These are phyloP conservation scores for Eremothecium gossypii DNA, from an alignment of 1,139 yeast genomes.

Conservation along the genomic window DNA sequence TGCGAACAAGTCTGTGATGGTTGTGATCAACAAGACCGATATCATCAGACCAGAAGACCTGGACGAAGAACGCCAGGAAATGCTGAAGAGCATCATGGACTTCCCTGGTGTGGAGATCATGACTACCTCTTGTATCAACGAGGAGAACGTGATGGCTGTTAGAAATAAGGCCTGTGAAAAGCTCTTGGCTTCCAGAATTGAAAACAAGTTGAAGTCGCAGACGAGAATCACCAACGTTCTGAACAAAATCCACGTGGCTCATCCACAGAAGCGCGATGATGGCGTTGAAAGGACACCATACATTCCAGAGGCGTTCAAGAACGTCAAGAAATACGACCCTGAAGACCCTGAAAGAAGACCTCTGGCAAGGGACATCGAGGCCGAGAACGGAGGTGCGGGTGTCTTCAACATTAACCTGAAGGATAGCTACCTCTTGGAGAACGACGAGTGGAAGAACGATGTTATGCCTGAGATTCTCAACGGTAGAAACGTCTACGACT, in stretches of 20 bases:
- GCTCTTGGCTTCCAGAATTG: constrained; percentile 88
- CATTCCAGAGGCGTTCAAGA: constrained; percentile 68
- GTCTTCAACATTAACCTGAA: constrained; percentile 88
- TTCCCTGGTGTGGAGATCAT: constrained; percentile 83
- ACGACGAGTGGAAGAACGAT: constrained; percentile 96
- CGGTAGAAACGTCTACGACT: constrained; percentile 95
- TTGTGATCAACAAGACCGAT: constrained; percentile 92
- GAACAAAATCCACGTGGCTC: constrained; percentile 91
- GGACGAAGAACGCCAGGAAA: constrained; percentile 62
- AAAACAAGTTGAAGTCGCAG: constrained; percentile 89
- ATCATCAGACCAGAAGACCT: constrained; percentile 79
- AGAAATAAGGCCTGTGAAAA: constrained; percentile 97
- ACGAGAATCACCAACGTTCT: constrained; percentile 82
- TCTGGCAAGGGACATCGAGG: constrained; percentile 82
- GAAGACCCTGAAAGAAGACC: constrained; percentile 76
- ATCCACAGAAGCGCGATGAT: constrained; percentile 84
- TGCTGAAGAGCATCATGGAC: constrained; percentile 52
- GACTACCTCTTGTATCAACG: constrained; percentile 89
- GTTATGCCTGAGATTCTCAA: constrained; percentile 93
- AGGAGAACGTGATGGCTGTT: constrained; percentile 91
- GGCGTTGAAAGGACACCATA: constrained; percentile 57
- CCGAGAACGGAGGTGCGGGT: constrained; percentile 97
- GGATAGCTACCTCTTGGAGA: constrained; percentile 83
- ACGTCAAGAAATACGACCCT: constrained; percentile 56
- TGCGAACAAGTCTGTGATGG: constrained; percentile 92